These are phyloP conservation scores for Prunus davidiana DNA, from an alignment of 306 rosid genomes.

Conservation along the genomic window DNA sequence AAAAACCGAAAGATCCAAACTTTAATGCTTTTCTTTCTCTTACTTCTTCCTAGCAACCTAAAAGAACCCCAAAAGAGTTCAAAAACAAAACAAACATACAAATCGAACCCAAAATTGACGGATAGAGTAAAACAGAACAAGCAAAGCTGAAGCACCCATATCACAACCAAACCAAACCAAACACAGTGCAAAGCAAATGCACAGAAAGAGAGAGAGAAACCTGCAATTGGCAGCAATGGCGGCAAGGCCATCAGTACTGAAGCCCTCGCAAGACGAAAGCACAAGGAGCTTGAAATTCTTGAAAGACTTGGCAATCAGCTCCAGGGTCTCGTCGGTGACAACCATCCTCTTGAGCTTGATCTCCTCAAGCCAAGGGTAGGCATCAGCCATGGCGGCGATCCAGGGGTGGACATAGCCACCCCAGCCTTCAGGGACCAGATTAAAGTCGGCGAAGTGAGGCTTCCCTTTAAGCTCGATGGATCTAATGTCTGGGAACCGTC, in stretches of 20 bases:
- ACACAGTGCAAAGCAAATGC: not conserved
- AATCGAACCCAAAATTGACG: not conserved
- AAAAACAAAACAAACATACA: not conserved
- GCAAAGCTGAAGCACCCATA: slow-evolving; percentile 1
- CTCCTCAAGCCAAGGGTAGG: slow-evolving; percentile 78
- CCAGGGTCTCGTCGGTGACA: slow-evolving; percentile 68
- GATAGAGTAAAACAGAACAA: not conserved
- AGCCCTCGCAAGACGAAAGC: slow-evolving; percentile 81
- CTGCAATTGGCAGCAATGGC: slow-evolving; percentile 98
- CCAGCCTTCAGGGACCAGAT: slow-evolving; percentile 94
- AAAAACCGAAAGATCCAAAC: slow-evolving; percentile 28
- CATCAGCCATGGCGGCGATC: slow-evolving; percentile 74
- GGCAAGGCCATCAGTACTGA: slow-evolving; percentile 83
- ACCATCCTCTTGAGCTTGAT: slow-evolving; percentile 96
- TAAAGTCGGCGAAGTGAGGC: slow-evolving; percentile 97
- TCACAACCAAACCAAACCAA: not conserved
- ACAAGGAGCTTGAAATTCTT: slow-evolving; percentile 74
- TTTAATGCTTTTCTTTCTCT: not conserved
- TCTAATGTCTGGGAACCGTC: slow-evolving; percentile 84
- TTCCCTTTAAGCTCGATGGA: slow-evolving; percentile 78
- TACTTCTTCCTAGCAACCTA: not conserved
- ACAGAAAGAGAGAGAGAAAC: slow-evolving; percentile 20
- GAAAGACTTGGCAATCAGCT: slow-evolving; percentile 77
- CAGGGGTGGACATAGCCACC: slow-evolving; percentile 79
- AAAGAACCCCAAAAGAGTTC: not conserved